Evolutionary conservation across 23 red algal species (phyloP).

Genomic region (Cyanidium caldarium): DNA sequence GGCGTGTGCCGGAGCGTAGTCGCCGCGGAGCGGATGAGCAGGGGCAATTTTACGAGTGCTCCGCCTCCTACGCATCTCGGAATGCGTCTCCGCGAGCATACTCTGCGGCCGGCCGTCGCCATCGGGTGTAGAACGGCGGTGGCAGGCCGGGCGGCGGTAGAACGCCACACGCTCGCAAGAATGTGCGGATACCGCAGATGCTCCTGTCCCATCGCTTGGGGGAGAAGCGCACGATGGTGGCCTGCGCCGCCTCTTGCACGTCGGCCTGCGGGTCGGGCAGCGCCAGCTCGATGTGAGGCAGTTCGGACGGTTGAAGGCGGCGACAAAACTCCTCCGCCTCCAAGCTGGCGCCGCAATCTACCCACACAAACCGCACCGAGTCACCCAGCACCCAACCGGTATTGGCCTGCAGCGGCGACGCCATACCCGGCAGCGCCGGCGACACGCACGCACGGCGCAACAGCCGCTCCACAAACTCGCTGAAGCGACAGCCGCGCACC

Average conservation of each 20-base stretch:
- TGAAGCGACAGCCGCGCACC: neutral
- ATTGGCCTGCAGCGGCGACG: neutral
- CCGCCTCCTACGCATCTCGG: no score
- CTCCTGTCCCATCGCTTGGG: neutral
- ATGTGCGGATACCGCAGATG: neutral
- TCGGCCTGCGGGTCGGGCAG: neutral
- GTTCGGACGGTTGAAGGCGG: neutral
- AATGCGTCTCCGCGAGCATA: no score
- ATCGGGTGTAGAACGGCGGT: neutral
- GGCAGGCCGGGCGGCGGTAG: conserved; percentile 3
- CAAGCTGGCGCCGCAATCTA: neutral
- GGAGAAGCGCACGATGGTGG: neutral
- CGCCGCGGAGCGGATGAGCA: no score
- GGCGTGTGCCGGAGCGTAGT: no score
- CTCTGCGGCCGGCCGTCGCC: no score
- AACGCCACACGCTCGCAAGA: neutral
- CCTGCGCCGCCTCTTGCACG: neutral
- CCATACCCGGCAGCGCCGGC: neutral
- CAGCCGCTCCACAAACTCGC: neutral
- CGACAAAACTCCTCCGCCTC: neutral
- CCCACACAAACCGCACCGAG: neutral
- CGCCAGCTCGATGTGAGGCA: neutral
- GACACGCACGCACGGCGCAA: neutral
- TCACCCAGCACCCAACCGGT: neutral
- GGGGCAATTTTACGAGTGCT: no score